phyloP scores from a whole-genome alignment of 2,329 filamentous ascomycete genomes.

The Trichoderma cornu-damae region DNA sequence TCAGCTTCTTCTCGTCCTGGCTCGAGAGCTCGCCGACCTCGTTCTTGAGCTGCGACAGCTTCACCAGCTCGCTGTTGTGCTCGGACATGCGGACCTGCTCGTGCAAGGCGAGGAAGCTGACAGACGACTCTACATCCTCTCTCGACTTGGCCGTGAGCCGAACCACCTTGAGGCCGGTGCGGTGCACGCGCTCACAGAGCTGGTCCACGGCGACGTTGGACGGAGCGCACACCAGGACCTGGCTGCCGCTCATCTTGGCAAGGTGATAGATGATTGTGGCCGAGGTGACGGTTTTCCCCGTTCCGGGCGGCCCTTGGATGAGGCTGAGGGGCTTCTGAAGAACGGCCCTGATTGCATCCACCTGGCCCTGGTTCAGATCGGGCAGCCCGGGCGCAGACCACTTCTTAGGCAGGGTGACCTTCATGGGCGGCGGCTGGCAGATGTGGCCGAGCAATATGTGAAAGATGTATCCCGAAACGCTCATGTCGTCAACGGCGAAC shows the following conservation, averaged over 20 bases:
- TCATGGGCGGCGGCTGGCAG: constrained; percentile 90
- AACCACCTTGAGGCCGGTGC: constrained; percentile 91
- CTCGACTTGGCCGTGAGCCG: constrained; percentile 98
- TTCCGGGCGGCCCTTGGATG: constrained; percentile 94
- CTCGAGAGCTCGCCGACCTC: constrained; percentile 88
- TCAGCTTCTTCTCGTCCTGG: constrained; percentile 97
- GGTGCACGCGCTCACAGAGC: constrained; percentile 92
- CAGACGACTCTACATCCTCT: constrained; percentile 97
- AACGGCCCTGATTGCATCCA: constrained; percentile 92
- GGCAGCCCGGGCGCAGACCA: constrained; percentile 92
- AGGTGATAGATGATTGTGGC: constrained; percentile 98
- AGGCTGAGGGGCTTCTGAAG: constrained; percentile 88
- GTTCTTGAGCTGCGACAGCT: constrained; percentile 86
- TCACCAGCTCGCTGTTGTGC: constrained; percentile 87
- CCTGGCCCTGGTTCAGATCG: constrained; percentile 91
- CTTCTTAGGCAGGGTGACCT: constrained; percentile 91
- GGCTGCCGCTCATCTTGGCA: constrained; percentile 88
- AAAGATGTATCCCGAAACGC: constrained; percentile 97
- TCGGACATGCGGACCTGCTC: constrained; percentile 98
- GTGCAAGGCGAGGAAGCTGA: constrained; percentile 90
- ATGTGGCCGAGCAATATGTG: constrained; percentile 94
- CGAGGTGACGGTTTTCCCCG: constrained; percentile 97
- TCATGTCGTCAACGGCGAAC: constrained; percentile 96
- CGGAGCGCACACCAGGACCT: constrained; percentile 92
- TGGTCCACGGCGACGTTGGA: constrained; percentile 99